Evolutionary conservation across 2,329 filamentous ascomycete genomes (phyloP).

Genomic region (Magnaporthales sp.): DNA sequence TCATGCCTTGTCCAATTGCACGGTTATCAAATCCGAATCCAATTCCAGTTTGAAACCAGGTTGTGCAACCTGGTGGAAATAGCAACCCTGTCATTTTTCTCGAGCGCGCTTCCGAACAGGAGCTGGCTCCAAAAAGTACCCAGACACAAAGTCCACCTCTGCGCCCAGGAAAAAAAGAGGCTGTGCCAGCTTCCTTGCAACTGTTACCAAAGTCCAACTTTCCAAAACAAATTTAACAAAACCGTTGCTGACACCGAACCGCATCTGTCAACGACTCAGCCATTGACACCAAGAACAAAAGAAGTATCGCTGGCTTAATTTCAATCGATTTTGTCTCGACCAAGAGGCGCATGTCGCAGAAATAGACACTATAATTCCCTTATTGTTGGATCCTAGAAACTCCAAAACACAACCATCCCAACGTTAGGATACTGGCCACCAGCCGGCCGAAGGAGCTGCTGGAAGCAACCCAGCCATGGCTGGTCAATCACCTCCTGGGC

Average conservation of each 20-base stretch:
- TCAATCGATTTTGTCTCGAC: neutral
- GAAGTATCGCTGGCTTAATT: neutral
- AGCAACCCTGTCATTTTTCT: constrained; percentile 1
- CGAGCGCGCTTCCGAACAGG: neutral
- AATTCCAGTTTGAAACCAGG: neutral
- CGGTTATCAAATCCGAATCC: neutral
- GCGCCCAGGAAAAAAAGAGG: constrained; percentile 15
- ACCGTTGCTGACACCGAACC: neutral
- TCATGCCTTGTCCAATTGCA: neutral
- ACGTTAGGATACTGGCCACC: neutral
- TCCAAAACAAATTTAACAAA: neutral
- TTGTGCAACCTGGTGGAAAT: constrained; percentile 1
- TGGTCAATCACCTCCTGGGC: constrained; percentile 5
- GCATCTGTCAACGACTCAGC: neutral
- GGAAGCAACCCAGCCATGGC: neutral
- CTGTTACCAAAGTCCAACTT: neutral
- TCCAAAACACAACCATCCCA: neutral
- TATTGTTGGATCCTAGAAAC: neutral
- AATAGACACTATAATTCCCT: neutral
- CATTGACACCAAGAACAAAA: neutral
- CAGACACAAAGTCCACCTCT: neutral
- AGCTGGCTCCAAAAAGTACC: neutral
- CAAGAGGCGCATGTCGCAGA: neutral
- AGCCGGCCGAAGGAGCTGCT: neutral
- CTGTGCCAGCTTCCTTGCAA: constrained; percentile 13